phyloP scores from a whole-genome alignment of 2,329 filamentous ascomycete species.

The Diaporthe eres region DNA sequence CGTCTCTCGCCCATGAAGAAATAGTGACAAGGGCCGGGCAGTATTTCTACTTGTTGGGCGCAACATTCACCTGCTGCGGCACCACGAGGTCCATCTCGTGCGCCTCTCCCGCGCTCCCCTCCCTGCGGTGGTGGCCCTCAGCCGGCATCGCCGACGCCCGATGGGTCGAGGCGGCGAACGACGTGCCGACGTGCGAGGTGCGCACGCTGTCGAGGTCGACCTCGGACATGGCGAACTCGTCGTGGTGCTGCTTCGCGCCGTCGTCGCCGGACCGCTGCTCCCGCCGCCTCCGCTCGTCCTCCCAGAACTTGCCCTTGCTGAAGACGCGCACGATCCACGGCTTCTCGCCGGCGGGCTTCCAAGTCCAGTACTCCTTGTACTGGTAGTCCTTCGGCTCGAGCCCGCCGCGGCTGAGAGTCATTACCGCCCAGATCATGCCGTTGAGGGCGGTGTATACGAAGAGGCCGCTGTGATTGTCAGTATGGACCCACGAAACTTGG shows the following conservation, averaged over 20 bases:
- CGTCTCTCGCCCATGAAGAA: background rate
- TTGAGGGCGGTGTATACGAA: conserved; percentile 68
- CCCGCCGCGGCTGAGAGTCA: conserved; percentile 58
- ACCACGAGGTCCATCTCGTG: conserved; percentile 40
- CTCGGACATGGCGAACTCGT: conserved; percentile 40
- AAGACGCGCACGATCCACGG: conserved; percentile 62
- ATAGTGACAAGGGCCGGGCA: background rate
- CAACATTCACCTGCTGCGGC: conserved; percentile 17
- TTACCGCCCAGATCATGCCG: conserved; percentile 60
- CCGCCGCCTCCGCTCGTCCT: conserved; percentile 42
- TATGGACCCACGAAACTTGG: background rate
- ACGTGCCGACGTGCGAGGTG: conserved; percentile 34
- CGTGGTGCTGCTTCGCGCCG: conserved; percentile 33
- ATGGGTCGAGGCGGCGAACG: conserved; percentile 37
- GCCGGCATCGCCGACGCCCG: conserved; percentile 29
- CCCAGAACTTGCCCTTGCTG: conserved; percentile 46
- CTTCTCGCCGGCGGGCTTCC: conserved; percentile 62
- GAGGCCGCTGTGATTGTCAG: conserved; percentile 58
- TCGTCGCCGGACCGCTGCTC: conserved; percentile 10
- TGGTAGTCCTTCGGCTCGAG: conserved; percentile 67
- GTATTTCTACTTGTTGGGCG: conserved; percentile 7
- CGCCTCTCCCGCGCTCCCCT: conserved; percentile 4
- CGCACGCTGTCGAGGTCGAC: conserved; percentile 36
- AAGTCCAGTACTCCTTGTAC: conserved; percentile 69
- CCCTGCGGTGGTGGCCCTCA: conserved; percentile 13